A percentile compares a stretch with the other conserved stretches of the same genome.
Evolutionary conservation across 2,329 filamentous ascomycete species (phyloP).

Genomic region (Sclerotinia spermophila): DNA sequence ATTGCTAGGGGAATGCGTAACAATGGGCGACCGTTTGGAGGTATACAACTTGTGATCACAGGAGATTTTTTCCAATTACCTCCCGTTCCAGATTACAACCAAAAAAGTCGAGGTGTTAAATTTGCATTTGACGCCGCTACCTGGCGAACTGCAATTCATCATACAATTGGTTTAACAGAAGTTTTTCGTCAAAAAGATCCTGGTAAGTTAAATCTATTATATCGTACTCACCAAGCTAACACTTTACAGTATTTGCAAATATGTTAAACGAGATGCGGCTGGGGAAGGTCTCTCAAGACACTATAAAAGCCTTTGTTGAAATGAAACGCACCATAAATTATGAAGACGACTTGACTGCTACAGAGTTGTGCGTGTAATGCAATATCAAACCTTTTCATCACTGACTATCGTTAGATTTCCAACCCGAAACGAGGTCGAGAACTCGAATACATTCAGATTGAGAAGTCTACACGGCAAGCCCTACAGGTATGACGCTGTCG

Average conservation of each 20-base stretch:
- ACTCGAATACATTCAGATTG: slow-evolving; percentile 75
- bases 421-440: slow-evolving; percentile 83
- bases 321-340: slow-evolving; percentile 69
- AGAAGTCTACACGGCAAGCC: slow-evolving; percentile 63
- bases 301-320: slow-evolving; percentile 70
- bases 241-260: slow-evolving; percentile 65
- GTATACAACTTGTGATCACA: slow-evolving; percentile 92
- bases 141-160: slow-evolving; percentile 89
- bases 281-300: slow-evolving; percentile 72
- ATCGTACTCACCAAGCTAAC: slow-evolving; percentile 30
- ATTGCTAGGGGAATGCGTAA: slow-evolving; percentile 83
- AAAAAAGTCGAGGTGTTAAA: slow-evolving; percentile 61
- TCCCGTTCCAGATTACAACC: slow-evolving; percentile 74
- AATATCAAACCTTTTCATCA: slow-evolving; percentile 2
- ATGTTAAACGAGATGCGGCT: slow-evolving; percentile 99
- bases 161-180: slow-evolving; percentile 91
- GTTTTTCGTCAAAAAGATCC: slow-evolving; percentile 94
- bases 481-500: slow-evolving; percentile 67
- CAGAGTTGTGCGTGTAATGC: slow-evolving; percentile 62
- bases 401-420: slow-evolving; percentile 60
- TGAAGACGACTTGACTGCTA: slow-evolving; percentile 73
- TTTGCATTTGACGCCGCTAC: slow-evolving; percentile 92
- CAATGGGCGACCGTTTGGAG: slow-evolving; percentile 89
- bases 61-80: slow-evolving; percentile 98
- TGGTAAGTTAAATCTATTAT: slow-evolving; percentile 41